A percentile compares a stretch with the other conserved stretches of the same genome.
These are phyloP conservation scores for Colletotrichum acutatum DNA, from an alignment of 2,329 filamentous ascomycete species.

Conservation along the genomic window DNA sequence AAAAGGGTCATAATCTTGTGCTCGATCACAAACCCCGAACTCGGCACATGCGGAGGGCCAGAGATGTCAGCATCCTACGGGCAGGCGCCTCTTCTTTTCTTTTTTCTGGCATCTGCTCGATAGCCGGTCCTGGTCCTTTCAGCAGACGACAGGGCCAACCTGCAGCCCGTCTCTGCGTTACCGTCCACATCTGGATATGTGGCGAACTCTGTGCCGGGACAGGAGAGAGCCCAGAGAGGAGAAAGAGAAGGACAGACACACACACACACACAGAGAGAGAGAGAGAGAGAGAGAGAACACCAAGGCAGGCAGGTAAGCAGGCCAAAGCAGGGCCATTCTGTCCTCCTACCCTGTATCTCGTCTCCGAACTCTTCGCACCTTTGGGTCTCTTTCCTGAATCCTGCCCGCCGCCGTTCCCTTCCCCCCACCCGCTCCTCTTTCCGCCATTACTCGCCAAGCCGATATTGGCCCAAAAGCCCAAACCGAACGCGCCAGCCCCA, in stretches of 20 bases:
- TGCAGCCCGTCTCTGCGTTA: background rate
- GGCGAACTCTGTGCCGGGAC: background rate
- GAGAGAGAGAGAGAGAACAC: background rate
- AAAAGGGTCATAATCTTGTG: background rate
- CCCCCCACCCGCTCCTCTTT: background rate
- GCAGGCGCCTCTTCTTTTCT: background rate
- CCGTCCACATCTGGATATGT: background rate
- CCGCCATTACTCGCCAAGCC: conserved; percentile 11
- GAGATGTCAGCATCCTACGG: background rate
- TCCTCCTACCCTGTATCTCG: background rate
- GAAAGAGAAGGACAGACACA: too few relatives aligned
- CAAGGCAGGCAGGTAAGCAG: background rate
- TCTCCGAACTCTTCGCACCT: background rate
- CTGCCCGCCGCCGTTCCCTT: background rate
- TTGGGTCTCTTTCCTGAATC: background rate
- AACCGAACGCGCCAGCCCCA: background rate
- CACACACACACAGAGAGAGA: too few relatives aligned
- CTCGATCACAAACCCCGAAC: conserved; percentile 18
- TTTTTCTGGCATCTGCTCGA: background rate
- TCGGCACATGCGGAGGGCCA: conserved; percentile 23
- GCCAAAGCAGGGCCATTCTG: background rate
- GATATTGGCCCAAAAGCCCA: background rate
- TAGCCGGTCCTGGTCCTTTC: background rate
- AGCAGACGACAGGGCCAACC: background rate
- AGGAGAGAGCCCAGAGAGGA: background rate